phyloP scores from a whole-genome alignment of 345 rosid species.

The Citrus unshiu region DNA sequence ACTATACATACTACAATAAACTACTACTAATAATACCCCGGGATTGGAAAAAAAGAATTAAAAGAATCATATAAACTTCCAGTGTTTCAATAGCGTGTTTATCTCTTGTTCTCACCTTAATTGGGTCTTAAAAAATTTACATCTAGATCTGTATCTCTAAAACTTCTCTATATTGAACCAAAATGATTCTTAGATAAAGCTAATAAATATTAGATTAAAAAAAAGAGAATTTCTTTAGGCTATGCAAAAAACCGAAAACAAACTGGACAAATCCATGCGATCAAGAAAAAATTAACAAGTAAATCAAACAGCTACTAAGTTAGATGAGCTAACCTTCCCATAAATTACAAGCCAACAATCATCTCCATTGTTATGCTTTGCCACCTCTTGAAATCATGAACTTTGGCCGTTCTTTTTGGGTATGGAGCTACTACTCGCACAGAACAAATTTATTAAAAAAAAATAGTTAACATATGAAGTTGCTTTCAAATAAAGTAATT shows the following conservation, averaged over 20 bases:
- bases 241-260: not conserved
- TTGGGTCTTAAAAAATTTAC: not conserved
- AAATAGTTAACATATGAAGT: too few species aligned
- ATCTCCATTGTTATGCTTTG: conserved; percentile 44
- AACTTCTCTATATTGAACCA: not conserved
- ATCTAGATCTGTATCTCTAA: not conserved
- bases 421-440: too few species aligned
- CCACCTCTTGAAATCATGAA: conserved; percentile 41
- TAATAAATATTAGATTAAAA: not conserved
- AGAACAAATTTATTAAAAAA: too few species aligned
- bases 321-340: conserved; percentile 42
- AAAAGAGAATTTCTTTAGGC: not conserved
- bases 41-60: too few species aligned
- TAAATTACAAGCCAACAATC: conserved; percentile 67
- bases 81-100: too few species aligned
- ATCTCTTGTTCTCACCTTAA: too few species aligned
- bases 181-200: not conserved
- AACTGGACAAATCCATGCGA: not conserved
- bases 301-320: not conserved
- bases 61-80: too few species aligned
- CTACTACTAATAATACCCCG: too few species aligned
- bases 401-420: conserved; percentile 12
- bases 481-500: too few species aligned
- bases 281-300: not conserved
- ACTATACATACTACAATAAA: too few species aligned